Conservation (phyloP, 148 eudicot genomes). For the Nyssa sinensis region DNA sequence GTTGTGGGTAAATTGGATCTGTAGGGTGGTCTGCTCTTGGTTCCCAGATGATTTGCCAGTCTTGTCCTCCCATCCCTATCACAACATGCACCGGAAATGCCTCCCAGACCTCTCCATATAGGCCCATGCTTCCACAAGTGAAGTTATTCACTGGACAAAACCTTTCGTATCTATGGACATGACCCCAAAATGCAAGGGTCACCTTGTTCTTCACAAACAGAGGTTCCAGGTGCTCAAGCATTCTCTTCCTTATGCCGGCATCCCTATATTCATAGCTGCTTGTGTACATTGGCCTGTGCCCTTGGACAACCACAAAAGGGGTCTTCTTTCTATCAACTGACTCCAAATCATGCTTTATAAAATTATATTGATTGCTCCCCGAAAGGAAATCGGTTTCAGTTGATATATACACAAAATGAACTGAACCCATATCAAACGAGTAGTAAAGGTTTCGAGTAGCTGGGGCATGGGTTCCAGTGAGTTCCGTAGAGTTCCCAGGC, state of each 20-base stretch:
- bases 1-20: slow-evolving; percentile 74
- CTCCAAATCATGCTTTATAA: slow-evolving; percentile 77
- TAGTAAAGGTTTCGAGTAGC: slow-evolving; percentile 82
- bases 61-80: slow-evolving; percentile 97
- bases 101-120: slow-evolving; percentile 35
- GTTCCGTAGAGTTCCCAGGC: slow-evolving; percentile 91
- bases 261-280: slow-evolving; percentile 66
- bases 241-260: slow-evolving; percentile 47
- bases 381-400: slow-evolving; percentile 87
- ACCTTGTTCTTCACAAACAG: slow-evolving; percentile 82
- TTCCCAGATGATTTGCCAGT: slow-evolving; percentile 92
- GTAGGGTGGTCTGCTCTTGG: slow-evolving; percentile 67
- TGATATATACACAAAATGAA: slow-evolving; percentile 85
- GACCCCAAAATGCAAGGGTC: slow-evolving; percentile 93
- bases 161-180: slow-evolving; percentile 92
- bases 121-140: slow-evolving; percentile 60
- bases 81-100: slow-evolving; percentile 76
- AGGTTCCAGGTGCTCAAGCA: slow-evolving; percentile 73
- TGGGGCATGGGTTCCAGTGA: slow-evolving; percentile 77
- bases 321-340: slow-evolving; percentile 72
- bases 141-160: slow-evolving; percentile 86
- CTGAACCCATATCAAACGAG: slow-evolving; percentile 69
- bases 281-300: slow-evolving; percentile 98
- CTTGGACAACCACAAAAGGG: slow-evolving; percentile 92
- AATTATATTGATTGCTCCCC: slow-evolving; percentile 75